A percentile compares a stretch with the other conserved stretches of the same genome.
Conservation (phyloP, 495 filamentous ascomycete genomes). For the Daldinia childiae region DNA sequence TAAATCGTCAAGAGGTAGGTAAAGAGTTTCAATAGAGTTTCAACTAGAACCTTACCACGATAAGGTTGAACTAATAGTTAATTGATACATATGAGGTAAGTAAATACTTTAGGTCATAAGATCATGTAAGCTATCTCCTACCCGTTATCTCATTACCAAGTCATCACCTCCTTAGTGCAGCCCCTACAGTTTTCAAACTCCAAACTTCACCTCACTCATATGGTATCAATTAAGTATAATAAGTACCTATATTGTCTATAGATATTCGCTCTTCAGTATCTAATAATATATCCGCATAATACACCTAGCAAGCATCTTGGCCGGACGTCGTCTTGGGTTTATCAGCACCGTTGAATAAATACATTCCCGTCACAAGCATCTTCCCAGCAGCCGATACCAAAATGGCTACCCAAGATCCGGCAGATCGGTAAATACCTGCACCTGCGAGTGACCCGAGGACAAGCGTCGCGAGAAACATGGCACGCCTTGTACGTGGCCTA, state of each 20-base stretch:
- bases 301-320: constrained; percentile 34
- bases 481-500: constrained; percentile 60
- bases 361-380: constrained; percentile 56
- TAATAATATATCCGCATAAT: background rate
- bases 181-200: too few species aligned
- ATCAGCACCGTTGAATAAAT: constrained; percentile 53
- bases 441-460: constrained; percentile 63
- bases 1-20: too few species aligned
- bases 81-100: too few species aligned
- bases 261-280: background rate
- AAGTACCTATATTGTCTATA: background rate
- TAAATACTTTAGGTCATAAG: too few species aligned
- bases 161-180: too few species aligned
- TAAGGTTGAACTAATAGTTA: background rate
- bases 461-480: constrained; percentile 61
- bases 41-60: too few species aligned
- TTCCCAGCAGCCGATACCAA: constrained; percentile 57
- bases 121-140: too few species aligned
- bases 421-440: constrained; percentile 55
- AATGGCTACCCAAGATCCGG: constrained; percentile 55
- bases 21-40: too few species aligned
- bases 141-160: too few species aligned
- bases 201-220: background rate
- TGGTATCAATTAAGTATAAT: background rate
- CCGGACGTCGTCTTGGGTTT: constrained; percentile 39